Evolutionary conservation across 2,329 filamentous ascomycete genomes (phyloP).

Genomic region (Botrytis paeoniae): DNA sequence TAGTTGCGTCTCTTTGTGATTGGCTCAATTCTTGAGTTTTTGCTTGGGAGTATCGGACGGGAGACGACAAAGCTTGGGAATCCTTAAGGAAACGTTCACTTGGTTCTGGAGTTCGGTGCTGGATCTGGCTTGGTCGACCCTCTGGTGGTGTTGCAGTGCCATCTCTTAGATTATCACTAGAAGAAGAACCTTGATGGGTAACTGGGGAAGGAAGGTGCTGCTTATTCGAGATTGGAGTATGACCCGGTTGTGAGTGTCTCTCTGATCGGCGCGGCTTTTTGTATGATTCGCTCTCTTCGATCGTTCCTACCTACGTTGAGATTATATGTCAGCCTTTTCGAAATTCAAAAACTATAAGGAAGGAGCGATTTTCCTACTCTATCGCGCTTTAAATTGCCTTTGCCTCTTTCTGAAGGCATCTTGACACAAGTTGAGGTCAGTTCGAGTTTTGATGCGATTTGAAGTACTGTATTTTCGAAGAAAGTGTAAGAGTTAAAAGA

Average conservation of each 20-base stretch:
- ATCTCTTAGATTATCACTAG: conserved; percentile 60
- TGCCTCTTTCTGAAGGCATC: conserved; percentile 1
- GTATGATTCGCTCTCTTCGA: conserved; percentile 37
- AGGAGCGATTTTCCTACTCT: conserved; percentile 5
- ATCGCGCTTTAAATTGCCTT: conserved; percentile 15
- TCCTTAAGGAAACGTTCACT: conserved; percentile 16
- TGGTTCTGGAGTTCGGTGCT: conserved; percentile 42
- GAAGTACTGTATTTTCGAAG: not conserved
- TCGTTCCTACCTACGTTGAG: conserved; percentile 26
- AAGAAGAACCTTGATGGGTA: conserved; percentile 66
- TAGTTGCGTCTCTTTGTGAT: conserved; percentile 57
- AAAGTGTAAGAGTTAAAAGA: not conserved
- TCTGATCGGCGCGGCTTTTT: conserved; percentile 85
- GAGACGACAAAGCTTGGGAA: conserved; percentile 42
- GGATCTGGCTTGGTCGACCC: conserved; percentile 53
- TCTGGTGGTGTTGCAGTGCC: conserved; percentile 67
- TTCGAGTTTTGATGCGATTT: not conserved
- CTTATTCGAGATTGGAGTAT: conserved; percentile 60
- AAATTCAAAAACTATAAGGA: not conserved
- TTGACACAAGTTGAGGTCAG: not conserved
- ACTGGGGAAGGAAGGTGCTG: conserved; percentile 78
- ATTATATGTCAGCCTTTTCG: conserved; percentile 26
- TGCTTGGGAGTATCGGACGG: not conserved
- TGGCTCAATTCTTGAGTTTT: conserved; percentile 58
- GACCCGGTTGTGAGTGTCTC: conserved; percentile 55